phyloP scores from a whole-genome alignment of 495 filamentous ascomycete species.

The Xylaria flabelliformis region DNA sequence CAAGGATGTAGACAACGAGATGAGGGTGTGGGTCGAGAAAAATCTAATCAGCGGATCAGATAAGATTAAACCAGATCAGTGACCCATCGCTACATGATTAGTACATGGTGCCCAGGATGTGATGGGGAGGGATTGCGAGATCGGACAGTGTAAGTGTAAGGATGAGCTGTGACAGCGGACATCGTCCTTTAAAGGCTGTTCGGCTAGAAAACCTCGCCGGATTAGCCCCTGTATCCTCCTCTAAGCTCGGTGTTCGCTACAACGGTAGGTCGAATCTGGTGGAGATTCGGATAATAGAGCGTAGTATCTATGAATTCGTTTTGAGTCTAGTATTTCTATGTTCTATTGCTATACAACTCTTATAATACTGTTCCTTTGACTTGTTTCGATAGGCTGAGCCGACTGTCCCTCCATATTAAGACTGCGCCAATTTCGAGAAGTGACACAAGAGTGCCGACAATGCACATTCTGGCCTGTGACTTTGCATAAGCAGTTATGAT shows the following conservation, averaged over 20 bases:
- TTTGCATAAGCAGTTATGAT: constrained; percentile 67
- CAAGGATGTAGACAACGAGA: constrained; percentile 29
- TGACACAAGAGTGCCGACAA: constrained; percentile 45
- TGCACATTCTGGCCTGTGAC: constrained; percentile 56
- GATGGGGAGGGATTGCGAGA: constrained; percentile 31
- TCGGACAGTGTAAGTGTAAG: constrained; percentile 31
- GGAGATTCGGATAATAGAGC: background rate
- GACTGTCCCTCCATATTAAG: constrained; percentile 56
- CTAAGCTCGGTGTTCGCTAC: background rate
- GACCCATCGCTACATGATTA: constrained; percentile 26
- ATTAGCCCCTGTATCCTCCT: background rate
- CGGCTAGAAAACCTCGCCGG: background rate
- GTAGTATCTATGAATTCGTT: background rate
- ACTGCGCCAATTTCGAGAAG: constrained; percentile 52
- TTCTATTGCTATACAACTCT: constrained; percentile 2
- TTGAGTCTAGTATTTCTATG: background rate
- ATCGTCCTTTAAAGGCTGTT: constrained; percentile 13
- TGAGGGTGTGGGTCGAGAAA: constrained; percentile 23
- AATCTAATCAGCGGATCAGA: constrained; percentile 56
- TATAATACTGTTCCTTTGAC: constrained; percentile 56
- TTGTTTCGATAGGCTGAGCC: constrained; percentile 59
- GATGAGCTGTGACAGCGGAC: constrained; percentile 1
- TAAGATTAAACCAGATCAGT: constrained; percentile 48
- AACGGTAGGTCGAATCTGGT: background rate
- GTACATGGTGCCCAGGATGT: background rate